These are phyloP conservation scores for Umbellularia californica DNA, from an alignment of 164 flowering plant species.

Conservation along the genomic window DNA sequence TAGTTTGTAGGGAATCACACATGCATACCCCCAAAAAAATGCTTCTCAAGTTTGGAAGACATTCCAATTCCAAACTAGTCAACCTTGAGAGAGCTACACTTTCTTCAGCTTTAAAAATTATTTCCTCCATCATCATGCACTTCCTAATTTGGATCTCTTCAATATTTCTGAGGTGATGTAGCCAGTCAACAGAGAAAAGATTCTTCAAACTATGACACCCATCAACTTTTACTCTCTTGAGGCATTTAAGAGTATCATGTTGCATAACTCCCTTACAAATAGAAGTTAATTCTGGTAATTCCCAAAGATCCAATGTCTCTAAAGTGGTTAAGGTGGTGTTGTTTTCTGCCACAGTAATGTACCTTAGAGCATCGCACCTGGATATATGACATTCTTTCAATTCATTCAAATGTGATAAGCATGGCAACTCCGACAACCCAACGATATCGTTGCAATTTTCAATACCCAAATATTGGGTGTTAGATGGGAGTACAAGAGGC, in stretches of 20 bases:
- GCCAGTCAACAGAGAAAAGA: background rate
- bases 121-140: background rate
- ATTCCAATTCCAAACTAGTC: background rate
- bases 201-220: slow-evolving; percentile 2
- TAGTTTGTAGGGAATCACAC: background rate
- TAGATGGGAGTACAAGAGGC: background rate
- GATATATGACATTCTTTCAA: background rate
- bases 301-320: background rate
- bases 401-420: background rate
- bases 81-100: background rate
- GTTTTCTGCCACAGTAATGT: background rate
- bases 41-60: background rate
- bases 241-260: background rate
- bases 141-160: background rate
- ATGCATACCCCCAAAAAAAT: background rate
- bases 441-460: background rate
- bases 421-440: background rate
- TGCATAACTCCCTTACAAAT: background rate
- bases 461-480: background rate
- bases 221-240: background rate
- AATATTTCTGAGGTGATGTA: background rate
- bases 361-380: background rate
- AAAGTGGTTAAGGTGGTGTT: background rate
- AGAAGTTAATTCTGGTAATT: background rate
- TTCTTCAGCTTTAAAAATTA: background rate